These are phyloP conservation scores for Lentinula sp. DNA, from an alignment of 768 basidiomycete species.

Conservation along the genomic window DNA sequence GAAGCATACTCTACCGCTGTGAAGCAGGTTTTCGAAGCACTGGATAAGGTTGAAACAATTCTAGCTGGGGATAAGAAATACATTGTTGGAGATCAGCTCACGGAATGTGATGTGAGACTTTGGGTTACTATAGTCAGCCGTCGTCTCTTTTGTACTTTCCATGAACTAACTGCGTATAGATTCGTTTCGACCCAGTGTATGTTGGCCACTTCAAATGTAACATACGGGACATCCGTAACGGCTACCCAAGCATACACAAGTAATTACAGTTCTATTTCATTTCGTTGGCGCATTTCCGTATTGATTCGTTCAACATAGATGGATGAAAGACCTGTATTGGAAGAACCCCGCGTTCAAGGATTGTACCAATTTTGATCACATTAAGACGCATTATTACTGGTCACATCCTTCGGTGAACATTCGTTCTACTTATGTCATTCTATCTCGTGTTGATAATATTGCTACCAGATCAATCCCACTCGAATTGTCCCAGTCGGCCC, in stretches of 20 bases:
- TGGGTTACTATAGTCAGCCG: constrained; percentile 84
- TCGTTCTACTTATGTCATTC: background rate
- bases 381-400: constrained; percentile 74
- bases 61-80: constrained; percentile 69
- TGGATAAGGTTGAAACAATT: constrained; percentile 77
- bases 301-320: constrained; percentile 31
- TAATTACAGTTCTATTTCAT: constrained; percentile 17
- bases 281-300: background rate
- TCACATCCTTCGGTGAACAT: constrained; percentile 38
- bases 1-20: constrained; percentile 79
- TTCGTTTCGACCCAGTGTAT: constrained; percentile 90
- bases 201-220: constrained; percentile 94
- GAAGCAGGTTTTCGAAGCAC: constrained; percentile 61
- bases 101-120: constrained; percentile 81
- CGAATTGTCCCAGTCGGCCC: constrained; percentile 77
- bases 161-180: constrained; percentile 26
- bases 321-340: constrained; percentile 91
- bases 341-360: constrained; percentile 80
- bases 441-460: background rate
- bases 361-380: constrained; percentile 86
- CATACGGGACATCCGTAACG: constrained; percentile 74
- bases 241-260: constrained; percentile 80
- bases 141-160: background rate
- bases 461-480: constrained; percentile 64
- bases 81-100: constrained; percentile 76